phyloP scores from a whole-genome alignment of 441 rosid species.

The Pelargonium australe region DNA sequence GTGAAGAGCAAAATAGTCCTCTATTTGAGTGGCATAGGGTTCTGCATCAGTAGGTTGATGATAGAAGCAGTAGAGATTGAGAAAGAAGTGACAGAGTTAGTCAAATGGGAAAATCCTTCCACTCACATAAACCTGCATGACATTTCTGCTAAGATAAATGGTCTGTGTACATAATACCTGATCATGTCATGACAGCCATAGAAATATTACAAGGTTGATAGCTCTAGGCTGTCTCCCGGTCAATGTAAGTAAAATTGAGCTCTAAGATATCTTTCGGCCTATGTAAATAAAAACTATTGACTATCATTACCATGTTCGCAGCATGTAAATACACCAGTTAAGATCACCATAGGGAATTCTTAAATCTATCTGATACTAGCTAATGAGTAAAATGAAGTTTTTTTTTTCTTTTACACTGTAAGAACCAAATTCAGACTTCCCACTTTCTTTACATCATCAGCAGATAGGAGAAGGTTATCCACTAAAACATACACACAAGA shows the following conservation, averaged over 20 bases:
- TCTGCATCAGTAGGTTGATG: constrained; percentile 49
- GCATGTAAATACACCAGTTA: background rate
- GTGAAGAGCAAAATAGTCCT: constrained; percentile 37
- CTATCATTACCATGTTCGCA: background rate
- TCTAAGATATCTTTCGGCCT: background rate
- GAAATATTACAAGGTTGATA: background rate
- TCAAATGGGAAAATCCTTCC: constrained; percentile 41
- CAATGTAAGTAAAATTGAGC: constrained; percentile 1
- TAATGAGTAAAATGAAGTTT: too few species aligned
- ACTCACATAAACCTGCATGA: constrained; percentile 23
- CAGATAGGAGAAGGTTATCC: background rate
- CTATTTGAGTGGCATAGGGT: constrained; percentile 41
- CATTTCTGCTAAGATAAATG: constrained; percentile 25
- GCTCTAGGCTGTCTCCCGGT: background rate
- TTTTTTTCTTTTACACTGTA: too few species aligned
- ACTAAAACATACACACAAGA: background rate
- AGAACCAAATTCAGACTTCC: too few species aligned
- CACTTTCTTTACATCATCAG: too few species aligned
- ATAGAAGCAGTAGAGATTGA: constrained; percentile 43
- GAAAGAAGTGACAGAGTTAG: constrained; percentile 39
- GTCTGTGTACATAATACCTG: constrained; percentile 10
- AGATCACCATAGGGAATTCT: background rate
- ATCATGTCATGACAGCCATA: background rate
- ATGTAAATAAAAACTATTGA: constrained; percentile 1
- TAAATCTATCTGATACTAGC: too few species aligned